These are phyloP conservation scores for Erythrophleum fordii DNA, from an alignment of 306 rosid species.

Conservation along the genomic window DNA sequence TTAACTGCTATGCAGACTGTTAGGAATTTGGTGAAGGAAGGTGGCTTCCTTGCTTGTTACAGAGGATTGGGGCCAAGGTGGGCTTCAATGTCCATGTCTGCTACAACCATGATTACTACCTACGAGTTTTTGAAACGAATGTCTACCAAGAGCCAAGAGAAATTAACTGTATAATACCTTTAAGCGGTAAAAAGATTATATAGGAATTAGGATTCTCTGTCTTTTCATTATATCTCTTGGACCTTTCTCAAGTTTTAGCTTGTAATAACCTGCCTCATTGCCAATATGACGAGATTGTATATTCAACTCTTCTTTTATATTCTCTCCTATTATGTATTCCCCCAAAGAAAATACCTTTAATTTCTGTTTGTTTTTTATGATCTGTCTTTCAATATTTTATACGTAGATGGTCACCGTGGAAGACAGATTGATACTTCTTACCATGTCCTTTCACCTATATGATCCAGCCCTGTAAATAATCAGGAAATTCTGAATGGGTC, in stretches of 20 bases:
- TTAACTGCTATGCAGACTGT: constrained; percentile 70
- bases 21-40: constrained; percentile 75
- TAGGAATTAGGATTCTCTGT: constrained; percentile 26
- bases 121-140: constrained; percentile 89
- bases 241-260: constrained; percentile 34
- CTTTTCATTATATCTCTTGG: background rate
- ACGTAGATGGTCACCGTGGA: background rate
- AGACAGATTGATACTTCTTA: background rate
- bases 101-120: constrained; percentile 93
- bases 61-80: constrained; percentile 96
- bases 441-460: background rate
- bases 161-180: constrained; percentile 29
- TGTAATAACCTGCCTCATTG: constrained; percentile 26
- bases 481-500: background rate
- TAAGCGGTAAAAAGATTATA: background rate
- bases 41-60: constrained; percentile 87
- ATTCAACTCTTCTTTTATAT: background rate
- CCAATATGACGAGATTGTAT: constrained; percentile 37
- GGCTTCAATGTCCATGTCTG: constrained; percentile 97
- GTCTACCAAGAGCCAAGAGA: constrained; percentile 70
- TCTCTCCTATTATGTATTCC: background rate
- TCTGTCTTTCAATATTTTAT: background rate
- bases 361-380: background rate
- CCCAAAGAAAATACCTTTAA: background rate
- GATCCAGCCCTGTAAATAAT: background rate